These are phyloP conservation scores for Vickermania spadyakhi DNA, from an alignment of 208 protist genomes.

Conservation along the genomic window DNA sequence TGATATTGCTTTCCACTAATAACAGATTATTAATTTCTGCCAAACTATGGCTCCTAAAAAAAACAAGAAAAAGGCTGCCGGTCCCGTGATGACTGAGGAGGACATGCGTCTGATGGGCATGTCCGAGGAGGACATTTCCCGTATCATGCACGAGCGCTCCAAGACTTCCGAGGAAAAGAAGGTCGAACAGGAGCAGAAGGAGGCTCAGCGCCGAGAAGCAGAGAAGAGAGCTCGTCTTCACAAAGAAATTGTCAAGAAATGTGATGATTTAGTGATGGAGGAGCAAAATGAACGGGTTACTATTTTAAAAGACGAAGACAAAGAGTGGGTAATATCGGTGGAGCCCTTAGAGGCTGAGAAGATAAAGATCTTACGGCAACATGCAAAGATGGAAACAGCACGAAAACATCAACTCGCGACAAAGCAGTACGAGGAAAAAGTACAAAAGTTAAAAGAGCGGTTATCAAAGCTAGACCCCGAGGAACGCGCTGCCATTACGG, in stretches of 20 bases:
- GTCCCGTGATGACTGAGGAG: slow-evolving; percentile 48
- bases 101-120: slow-evolving; percentile 77
- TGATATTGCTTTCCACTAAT: too few relatives aligned
- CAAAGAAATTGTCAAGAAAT: slow-evolving; percentile 4
- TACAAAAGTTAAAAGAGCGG: slow-evolving; percentile 5
- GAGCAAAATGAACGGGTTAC: slow-evolving; percentile 13
- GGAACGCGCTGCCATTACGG: slow-evolving; percentile 20
- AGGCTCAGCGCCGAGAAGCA: slow-evolving; percentile 13
- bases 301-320: slow-evolving; percentile 14
- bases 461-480: slow-evolving; percentile 12
- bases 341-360: slow-evolving; percentile 7
- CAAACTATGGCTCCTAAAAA: slow-evolving; percentile 68
- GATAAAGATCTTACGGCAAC: background rate
- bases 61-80: slow-evolving; percentile 36
- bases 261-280: slow-evolving; percentile 11
- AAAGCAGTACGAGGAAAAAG: slow-evolving; percentile 17
- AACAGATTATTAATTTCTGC: too few relatives aligned
- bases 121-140: slow-evolving; percentile 55
- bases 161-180: slow-evolving; percentile 55
- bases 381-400: slow-evolving; percentile 8
- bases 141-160: slow-evolving; percentile 49
- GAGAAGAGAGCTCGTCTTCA: slow-evolving; percentile 8
- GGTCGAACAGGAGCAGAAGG: slow-evolving; percentile 23
- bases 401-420: slow-evolving; percentile 14
- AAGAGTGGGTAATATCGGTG: slow-evolving; percentile 5